Evolutionary conservation across 2,329 filamentous ascomycete genomes (phyloP).

Genomic region (Aureobasidium sp.): DNA sequence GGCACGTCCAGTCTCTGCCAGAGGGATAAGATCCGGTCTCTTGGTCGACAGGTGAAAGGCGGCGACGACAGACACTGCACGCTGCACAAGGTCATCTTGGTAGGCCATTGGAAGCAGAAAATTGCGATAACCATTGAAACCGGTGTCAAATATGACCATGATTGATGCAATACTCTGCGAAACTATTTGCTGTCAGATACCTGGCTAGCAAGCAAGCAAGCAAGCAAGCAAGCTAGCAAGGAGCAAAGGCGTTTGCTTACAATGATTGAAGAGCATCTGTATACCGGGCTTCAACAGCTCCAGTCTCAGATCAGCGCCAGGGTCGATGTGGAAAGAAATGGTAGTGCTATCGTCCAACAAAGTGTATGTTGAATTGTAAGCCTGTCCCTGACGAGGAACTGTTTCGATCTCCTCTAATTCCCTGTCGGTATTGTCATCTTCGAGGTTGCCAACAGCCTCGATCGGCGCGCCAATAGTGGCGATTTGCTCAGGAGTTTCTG

Average conservation of each 20-base stretch:
- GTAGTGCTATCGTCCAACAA: background rate
- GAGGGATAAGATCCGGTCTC: slow-evolving; percentile 22
- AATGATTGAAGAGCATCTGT: slow-evolving; percentile 3
- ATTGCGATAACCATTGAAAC: slow-evolving; percentile 31
- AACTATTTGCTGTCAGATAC: slow-evolving; percentile 13
- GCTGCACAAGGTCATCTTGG: slow-evolving; percentile 27
- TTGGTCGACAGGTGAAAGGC: slow-evolving; percentile 31
- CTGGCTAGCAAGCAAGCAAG: background rate
- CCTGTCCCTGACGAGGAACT: background rate
- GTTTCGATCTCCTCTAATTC: background rate
- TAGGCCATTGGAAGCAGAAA: slow-evolving; percentile 33
- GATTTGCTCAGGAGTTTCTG: background rate
- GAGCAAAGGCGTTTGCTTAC: background rate
- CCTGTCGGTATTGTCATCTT: background rate
- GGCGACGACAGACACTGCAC: slow-evolving; percentile 32
- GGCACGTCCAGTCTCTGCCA: slow-evolving; percentile 28
- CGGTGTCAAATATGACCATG: slow-evolving; percentile 32
- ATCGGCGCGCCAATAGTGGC: background rate
- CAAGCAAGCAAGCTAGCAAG: background rate
- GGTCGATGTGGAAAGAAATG: background rate
- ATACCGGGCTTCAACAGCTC: slow-evolving; percentile 5
- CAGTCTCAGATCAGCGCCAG: background rate
- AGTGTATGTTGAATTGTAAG: background rate
- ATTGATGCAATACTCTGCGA: slow-evolving; percentile 29
- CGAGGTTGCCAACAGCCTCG: background rate